Conservation (phyloP, 73 alveolate genomes). For the Tetrahymena borealis region DNA sequence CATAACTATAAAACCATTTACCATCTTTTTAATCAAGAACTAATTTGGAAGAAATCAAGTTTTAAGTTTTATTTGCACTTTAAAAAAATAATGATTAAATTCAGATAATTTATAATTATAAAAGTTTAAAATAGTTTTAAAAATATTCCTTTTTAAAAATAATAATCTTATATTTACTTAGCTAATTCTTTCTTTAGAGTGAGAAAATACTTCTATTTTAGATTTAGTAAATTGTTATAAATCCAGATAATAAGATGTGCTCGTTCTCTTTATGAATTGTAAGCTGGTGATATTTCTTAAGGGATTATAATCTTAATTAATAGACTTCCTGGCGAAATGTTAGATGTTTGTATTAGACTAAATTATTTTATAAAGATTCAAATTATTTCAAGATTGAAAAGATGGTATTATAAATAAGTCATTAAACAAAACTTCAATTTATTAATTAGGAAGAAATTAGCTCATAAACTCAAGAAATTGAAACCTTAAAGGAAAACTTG, state of each 20-base stretch:
- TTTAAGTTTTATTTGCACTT: not conserved
- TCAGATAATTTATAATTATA: too few relatives aligned
- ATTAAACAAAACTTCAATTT: not conserved
- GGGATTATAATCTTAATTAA: too few relatives aligned
- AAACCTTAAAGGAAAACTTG: not conserved
- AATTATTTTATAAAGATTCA: not conserved
- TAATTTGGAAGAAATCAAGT: not conserved
- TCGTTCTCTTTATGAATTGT: too few relatives aligned
- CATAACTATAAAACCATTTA: not conserved
- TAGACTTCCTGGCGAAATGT: too few relatives aligned
- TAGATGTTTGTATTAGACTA: not conserved
- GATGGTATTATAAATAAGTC: not conserved
- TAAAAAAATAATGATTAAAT: not conserved
- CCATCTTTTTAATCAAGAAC: not conserved
- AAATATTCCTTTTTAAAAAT: too few relatives aligned
- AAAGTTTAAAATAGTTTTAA: too few relatives aligned
- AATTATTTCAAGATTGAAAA: not conserved
- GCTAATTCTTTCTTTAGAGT: too few relatives aligned
- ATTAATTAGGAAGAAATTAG: not conserved
- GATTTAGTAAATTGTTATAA: too few relatives aligned
- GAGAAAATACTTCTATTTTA: too few relatives aligned
- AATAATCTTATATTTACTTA: too few relatives aligned
- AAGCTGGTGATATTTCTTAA: too few relatives aligned
- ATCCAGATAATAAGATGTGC: too few relatives aligned
- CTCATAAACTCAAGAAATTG: not conserved